Conservation (phyloP, 139 green algal species). For the Chlamydomonas incerta region DNA sequence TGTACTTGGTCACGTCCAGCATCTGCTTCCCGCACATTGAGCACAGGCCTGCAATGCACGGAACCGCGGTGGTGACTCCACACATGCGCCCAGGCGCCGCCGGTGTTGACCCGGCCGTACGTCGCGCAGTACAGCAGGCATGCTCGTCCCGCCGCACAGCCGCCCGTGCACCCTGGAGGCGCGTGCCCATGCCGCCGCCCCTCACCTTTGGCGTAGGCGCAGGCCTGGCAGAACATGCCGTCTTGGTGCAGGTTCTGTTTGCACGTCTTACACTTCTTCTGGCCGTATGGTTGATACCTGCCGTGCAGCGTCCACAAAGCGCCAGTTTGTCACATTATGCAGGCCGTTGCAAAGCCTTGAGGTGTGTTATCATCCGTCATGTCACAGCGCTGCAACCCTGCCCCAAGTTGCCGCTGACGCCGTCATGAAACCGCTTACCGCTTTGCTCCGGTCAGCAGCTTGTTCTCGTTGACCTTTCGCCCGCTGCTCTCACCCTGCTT, state of each 20-base stretch:
- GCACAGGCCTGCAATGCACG: constrained; percentile 78
- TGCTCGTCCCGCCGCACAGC: neutral
- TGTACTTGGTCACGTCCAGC: constrained; percentile 72
- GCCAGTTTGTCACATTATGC: neutral
- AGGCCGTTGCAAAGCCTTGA: neutral
- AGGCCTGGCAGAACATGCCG: constrained; percentile 76
- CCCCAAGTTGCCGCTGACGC: too few species aligned
- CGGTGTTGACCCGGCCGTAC: neutral
- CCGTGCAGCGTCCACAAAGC: neutral
- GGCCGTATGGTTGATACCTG: constrained; percentile 69
- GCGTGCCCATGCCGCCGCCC: too few species aligned
- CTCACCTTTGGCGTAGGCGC: constrained; percentile 74
- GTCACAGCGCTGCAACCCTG: neutral
- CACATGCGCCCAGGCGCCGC: neutral
- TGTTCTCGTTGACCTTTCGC: constrained; percentile 86
- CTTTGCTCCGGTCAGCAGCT: constrained; percentile 72
- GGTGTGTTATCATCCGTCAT: neutral
- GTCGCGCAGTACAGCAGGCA: too few species aligned
- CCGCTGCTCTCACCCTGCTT: constrained; percentile 68
- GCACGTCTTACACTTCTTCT: constrained; percentile 43
- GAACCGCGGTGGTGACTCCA: too few species aligned
- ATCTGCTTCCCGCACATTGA: constrained; percentile 81
- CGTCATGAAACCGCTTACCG: constrained; percentile 26
- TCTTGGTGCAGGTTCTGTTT: constrained; percentile 45
- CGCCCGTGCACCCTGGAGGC: too few species aligned